Percentiles rank a stretch among this genome's conserved stretches.
phyloP scores from a whole-genome alignment of 306 rosid genomes.

The Vigna hirtella region DNA sequence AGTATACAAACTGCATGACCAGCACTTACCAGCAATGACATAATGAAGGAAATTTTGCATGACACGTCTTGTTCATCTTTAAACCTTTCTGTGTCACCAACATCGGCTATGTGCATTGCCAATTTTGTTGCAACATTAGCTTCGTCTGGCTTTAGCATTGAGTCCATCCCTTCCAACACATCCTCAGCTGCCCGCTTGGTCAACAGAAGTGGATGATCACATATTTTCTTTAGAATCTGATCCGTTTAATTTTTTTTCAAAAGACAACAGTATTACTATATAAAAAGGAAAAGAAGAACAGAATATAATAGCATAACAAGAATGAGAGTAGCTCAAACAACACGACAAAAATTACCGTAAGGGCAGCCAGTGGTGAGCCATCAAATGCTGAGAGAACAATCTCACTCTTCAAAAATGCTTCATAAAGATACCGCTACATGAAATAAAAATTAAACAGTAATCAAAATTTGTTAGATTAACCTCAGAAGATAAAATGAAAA shows the following conservation, averaged over 20 bases:
- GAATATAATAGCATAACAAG: constrained; percentile 7
- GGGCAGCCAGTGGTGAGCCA: constrained; percentile 93
- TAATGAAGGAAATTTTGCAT: constrained; percentile 84
- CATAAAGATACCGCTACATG: constrained; percentile 78
- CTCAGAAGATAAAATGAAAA: constrained; percentile 27
- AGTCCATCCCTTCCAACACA: constrained; percentile 87
- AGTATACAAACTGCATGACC: constrained; percentile 19
- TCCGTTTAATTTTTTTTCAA: constrained; percentile 31
- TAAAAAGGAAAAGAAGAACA: not conserved
- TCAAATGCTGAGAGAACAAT: constrained; percentile 92
- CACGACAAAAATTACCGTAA: constrained; percentile 62
- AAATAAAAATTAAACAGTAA: constrained; percentile 32
- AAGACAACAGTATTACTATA: constrained; percentile 11
- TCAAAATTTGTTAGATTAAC: constrained; percentile 2
- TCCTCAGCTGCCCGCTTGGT: constrained; percentile 96
- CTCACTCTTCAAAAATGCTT: constrained; percentile 83
- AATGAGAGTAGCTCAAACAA: constrained; percentile 30
- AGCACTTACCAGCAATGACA: constrained; percentile 79
- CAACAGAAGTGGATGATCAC: constrained; percentile 90
- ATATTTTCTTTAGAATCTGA: constrained; percentile 92
- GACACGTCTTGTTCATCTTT: constrained; percentile 68
- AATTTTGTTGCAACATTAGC: constrained; percentile 69
- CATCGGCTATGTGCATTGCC: constrained; percentile 84
- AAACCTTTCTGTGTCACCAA: constrained; percentile 67
- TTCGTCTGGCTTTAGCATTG: constrained; percentile 74